Base-by-base conservation (phyloP, 106 monocot species). In the Posidonia australis region DNA sequence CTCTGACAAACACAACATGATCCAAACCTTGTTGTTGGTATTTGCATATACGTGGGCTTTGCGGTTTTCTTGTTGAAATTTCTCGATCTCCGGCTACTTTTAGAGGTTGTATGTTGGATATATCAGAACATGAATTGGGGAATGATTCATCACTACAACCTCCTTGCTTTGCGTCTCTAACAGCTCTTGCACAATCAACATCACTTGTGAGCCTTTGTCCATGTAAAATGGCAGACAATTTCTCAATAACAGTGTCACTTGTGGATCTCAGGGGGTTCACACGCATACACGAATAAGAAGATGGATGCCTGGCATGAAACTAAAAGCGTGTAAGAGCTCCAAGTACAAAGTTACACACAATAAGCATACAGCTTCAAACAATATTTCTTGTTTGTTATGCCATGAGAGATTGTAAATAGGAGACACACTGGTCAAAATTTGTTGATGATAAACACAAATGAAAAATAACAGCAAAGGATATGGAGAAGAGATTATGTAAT, bases 261-360 rank as follows among this genome's bases (percentile, higher is more conserved):
- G 85, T 72, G 41, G 85, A 76, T 67, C 77, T 82, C 24, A 91
- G 77, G 70, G 75, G 75, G 68, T 98, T 98, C 30, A 98, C 90
- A 47, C 98, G 84, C 60, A 98, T 74, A 63, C 86, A 98, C 60
- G 98, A 87, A 74, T 98, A 98, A 53, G 67, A 70, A 26, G 98
- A 85, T 44, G 98, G 98, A 24, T 53, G 82, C 82, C 96, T 96
- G 45, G 62, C 0, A 67, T 43, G 25, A 54, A 46, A 24, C 18
- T 59, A 19, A 29, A 19, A 54, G 22, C 20, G 23, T n/a, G 24
- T 31, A 16, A 41, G 25, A 12, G 12, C 56, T 20, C 4, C 10
- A 44, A 68, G 18, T 36, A 36, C 36, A 36, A n/a, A n/a, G n/a
- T n/a, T n/a, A n/a, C n/a, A n/a, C n/a, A n/a, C n/a, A n/a, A n/a